Base-by-base conservation (phyloP, 306 rosid genomes). In the Hippophae tibetana region DNA sequence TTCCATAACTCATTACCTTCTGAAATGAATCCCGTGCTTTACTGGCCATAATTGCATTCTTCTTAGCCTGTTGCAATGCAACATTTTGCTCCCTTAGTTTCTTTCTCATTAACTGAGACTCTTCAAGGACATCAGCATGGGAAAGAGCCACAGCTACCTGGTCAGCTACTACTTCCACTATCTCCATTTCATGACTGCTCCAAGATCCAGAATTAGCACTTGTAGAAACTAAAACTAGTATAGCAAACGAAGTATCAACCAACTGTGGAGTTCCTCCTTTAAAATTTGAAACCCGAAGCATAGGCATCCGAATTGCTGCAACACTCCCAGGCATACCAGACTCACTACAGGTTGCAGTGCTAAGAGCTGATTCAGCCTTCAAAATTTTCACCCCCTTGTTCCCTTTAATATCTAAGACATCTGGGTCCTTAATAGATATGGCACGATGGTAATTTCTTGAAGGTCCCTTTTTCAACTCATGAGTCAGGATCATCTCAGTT, bases 91-190 rank as follows among this genome's bases (percentile, higher is more conserved):
- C 87, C 18, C 69, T 74, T 3, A 87, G 83, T 66, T 87, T 84
- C 56, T 87, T 85, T 56, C 93, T 75, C 89, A 87, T 87, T 27
- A 78, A 69, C 67, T 87, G 93, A 66, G 95, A 87, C 82, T 87
- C 95, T 74, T 87, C 95, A 43, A 87, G 93, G 42, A 87, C 80
- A n/a, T 81, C 76, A 5, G 95, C 95, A 12, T 87, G 95, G 67
- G 95, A 87, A 51, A 87, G 69, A 18, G 95, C 93, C 52, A 87
- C 95, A 13, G 95, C 89, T 7, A 87, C 95, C 80, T 87, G 95
- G 60, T 87, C 95, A 47, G 95, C 95, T 67, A 87, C 93, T 11
- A 82, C 95, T 77, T 84, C 85, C 52, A 87, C 80, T 47, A 87
- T 78, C 79, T 80, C 95, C 78, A 82, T 61, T 64, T 82, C 93